A percentile compares a stretch with the other conserved stretches of the same genome.
Evolutionary conservation across 202 grass and related monocot genomes (phyloP).

Genomic region (Zizania palustris): DNA sequence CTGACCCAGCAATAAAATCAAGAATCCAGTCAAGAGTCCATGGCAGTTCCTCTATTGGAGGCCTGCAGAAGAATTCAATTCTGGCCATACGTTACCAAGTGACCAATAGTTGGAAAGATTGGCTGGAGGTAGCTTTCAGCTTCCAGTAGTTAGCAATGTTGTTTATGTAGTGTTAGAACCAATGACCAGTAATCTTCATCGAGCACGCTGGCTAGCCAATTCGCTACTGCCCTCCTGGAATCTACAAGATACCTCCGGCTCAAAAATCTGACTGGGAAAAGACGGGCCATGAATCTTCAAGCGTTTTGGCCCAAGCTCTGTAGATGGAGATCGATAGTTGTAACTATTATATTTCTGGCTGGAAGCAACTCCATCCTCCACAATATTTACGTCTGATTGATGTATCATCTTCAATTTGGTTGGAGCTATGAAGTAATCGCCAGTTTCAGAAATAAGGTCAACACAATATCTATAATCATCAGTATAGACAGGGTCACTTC

Average conservation of each 20-base stretch:
- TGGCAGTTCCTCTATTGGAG: slow-evolving; percentile 47
- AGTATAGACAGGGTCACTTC: slow-evolving; percentile 17
- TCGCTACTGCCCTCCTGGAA: slow-evolving; percentile 45
- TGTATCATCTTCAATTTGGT: slow-evolving; percentile 48
- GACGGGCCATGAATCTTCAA: slow-evolving; percentile 73
- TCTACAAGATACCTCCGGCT: slow-evolving; percentile 43
- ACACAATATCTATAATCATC: slow-evolving; percentile 31
- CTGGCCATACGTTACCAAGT: slow-evolving; percentile 35
- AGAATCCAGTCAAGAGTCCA: slow-evolving; percentile 48
- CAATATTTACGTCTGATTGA: slow-evolving; percentile 38
- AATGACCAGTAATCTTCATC: slow-evolving; percentile 43
- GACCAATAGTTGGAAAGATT: slow-evolving; percentile 4
- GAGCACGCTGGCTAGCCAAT: slow-evolving; percentile 39
- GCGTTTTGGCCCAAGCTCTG: slow-evolving; percentile 58
- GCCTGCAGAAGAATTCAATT: slow-evolving; percentile 54
- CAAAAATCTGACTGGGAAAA: slow-evolving; percentile 39
- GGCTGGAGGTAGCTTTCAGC: slow-evolving; percentile 33
- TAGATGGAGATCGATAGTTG: slow-evolving; percentile 48
- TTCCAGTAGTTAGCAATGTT: slow-evolving; percentile 54
- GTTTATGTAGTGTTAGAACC: slow-evolving; percentile 53
- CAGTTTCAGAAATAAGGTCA: slow-evolving; percentile 41
- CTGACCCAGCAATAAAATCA: slow-evolving; percentile 32
- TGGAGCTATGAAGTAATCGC: slow-evolving; percentile 33
- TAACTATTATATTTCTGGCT: slow-evolving; percentile 46
- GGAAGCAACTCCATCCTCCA: slow-evolving; percentile 34